phyloP scores from a whole-genome alignment of 2,329 filamentous ascomycete genomes.

The Exophiala aquamarina region DNA sequence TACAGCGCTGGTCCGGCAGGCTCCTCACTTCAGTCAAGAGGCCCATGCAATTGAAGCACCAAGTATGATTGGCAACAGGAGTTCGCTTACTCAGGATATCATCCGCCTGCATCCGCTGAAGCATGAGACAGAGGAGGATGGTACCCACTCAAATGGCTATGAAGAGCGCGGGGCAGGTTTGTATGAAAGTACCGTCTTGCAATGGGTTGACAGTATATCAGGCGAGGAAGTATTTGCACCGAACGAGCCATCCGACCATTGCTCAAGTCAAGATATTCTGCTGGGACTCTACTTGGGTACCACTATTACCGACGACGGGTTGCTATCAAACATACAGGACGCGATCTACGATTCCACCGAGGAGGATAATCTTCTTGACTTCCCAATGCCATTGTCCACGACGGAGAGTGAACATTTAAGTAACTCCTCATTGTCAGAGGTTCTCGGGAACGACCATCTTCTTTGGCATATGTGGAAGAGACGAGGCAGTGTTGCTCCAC shows the following conservation, averaged over 20 bases:
- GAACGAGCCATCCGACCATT: neutral
- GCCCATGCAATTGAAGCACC: slow-evolving; percentile 3
- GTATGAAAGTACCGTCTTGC: slow-evolving; percentile 7
- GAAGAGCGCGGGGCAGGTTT: slow-evolving; percentile 2
- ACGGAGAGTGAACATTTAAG: slow-evolving; percentile 3
- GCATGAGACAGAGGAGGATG: neutral
- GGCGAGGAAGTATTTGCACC: slow-evolving; percentile 4
- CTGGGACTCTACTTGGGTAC: neutral
- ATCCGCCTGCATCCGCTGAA: slow-evolving; percentile 26
- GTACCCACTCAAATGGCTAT: neutral
- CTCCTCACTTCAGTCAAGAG: slow-evolving; percentile 9
- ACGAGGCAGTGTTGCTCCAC: slow-evolving; percentile 18
- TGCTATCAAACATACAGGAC: neutral
- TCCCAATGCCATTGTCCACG: slow-evolving; percentile 4
- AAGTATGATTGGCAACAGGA: slow-evolving; percentile 13
- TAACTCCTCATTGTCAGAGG: slow-evolving; percentile 17
- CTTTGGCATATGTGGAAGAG: slow-evolving; percentile 24
- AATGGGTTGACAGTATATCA: slow-evolving; percentile 11
- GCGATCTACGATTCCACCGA: neutral
- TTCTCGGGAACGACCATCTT: slow-evolving; percentile 22
- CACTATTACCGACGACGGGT: neutral
- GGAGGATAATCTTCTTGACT: neutral
- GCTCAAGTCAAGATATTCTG: too few species aligned
- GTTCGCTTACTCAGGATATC: slow-evolving; percentile 24
- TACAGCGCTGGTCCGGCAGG: slow-evolving; percentile 2